Evolutionary conservation across 1,284 basidiomycete genomes (phyloP).

Genomic region (Cutaneotrichosporon sp.): DNA sequence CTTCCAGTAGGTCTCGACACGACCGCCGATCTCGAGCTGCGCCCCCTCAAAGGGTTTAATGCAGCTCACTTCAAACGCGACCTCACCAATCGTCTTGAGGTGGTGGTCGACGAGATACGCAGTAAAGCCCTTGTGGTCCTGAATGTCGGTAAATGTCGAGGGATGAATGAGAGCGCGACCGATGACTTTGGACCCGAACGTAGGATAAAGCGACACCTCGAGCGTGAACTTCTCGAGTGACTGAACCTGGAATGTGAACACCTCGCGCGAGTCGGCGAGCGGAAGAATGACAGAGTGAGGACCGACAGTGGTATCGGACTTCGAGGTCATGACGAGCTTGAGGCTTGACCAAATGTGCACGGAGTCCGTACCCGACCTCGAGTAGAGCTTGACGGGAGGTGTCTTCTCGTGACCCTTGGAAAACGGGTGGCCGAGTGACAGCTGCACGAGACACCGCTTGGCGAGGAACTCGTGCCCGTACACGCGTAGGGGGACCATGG

Average conservation of each 20-base stretch:
- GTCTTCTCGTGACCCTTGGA: conserved; percentile 36
- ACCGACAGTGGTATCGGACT: conserved; percentile 72
- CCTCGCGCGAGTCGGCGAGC: conserved; percentile 70
- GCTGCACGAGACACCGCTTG: conserved; percentile 77
- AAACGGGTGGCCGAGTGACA: conserved; percentile 71
- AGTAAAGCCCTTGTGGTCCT: conserved; percentile 57
- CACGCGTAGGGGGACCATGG: conserved; percentile 75
- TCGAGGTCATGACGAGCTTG: conserved; percentile 86
- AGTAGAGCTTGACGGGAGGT: conserved; percentile 54
- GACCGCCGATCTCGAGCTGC: conserved; percentile 91
- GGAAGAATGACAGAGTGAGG: conserved; percentile 86
- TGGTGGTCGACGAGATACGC: conserved; percentile 88
- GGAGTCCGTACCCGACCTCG: conserved; percentile 44
- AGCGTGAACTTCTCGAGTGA: conserved; percentile 68
- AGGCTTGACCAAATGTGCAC: conserved; percentile 61
- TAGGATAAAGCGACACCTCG: conserved; percentile 94
- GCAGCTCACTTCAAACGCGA: conserved; percentile 82
- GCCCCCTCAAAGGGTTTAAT: conserved; percentile 89
- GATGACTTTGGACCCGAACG: conserved; percentile 96
- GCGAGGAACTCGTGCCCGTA: conserved; percentile 60
- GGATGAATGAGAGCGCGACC: conserved; percentile 87
- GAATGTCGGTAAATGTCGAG: conserved; percentile 61
- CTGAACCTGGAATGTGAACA: conserved; percentile 84
- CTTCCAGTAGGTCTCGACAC: conserved; percentile 96
- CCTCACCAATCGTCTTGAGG: conserved; percentile 90